Evolutionary conservation across 1,284 basidiomycete species (phyloP), one percentile per base, ranked within the genome.

Genomic region (Fomitopsis palustris): DNA sequence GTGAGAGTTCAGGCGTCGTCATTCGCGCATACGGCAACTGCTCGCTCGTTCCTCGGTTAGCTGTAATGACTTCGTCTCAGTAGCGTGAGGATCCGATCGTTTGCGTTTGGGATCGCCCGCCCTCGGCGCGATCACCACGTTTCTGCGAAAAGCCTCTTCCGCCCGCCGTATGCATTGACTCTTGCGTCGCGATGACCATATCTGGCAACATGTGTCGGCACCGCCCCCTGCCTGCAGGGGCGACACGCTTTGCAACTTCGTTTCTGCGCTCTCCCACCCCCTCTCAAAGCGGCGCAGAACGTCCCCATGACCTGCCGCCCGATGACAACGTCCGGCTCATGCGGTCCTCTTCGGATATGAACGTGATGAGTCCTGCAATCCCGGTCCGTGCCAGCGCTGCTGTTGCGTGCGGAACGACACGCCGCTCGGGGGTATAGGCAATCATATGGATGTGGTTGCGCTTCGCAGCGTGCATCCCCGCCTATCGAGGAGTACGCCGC

Each of bases 301-400:
- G 41, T 16, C 29, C 43, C 33, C 55, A 38, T 45, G 41, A 35
- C 55, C 55, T 9, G 7, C 29, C 39, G 39, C 54, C 55, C 56
- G 49, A 19, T 31, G 47, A 25, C 55, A 27, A 55, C 12, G 23
- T 52, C 53, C 43, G 61, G 23, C 35, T 21, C 55, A 59, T 45
- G 54, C 65, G 67, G 64, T 61, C 64, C 64, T 64, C 62, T 45
- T 59, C 64, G 62, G 60, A 63, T 57, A 62, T 57, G 52, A 54
- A 52, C 53, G 23, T 35, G 56, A 56, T 56, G 25, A 23, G 54
- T 45, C 54, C 45, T 53, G 53, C 56, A 55, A 55, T 59, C 58
- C 64, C 64, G 62, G 65, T 39, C 57, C 61, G 59, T 63, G 57
- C 55, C 53, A 58, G 57, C 57, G 55, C 62, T 23, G 41, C 37